Base-by-base conservation (phyloP, 331 rosid genomes). In the Arachis monticola region DNA sequence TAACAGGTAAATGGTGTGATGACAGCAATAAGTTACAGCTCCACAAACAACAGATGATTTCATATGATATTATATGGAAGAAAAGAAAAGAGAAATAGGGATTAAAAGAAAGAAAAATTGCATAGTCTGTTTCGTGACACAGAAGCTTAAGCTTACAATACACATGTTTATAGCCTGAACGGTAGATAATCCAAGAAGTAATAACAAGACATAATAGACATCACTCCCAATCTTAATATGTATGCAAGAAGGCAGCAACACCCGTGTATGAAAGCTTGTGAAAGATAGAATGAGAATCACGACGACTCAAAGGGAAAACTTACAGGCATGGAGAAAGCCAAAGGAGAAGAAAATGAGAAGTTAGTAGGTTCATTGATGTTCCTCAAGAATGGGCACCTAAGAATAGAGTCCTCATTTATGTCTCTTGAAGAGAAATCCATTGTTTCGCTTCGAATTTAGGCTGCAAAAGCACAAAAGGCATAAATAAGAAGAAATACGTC, bases 291-390 rank as follows among this genome's bases (percentile, higher is more conserved):
- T 48, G 58, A 56, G 69, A 64, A 73, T 60, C 60, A 70, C n/a
- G 41, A 59, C 44, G 75, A 30, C 14, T 52, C 48, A 52, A n/a
- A 57, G 9, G 59, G 45, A 78, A 27, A 73, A 77, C 95, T 88
- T 85, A 93, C 99, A 14, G 96, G 96, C 83, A 77, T 62, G 5
- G 97, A 87, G 70, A 92, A 85, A 35, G 89, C 88, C 93, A 94
- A 45, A 62, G 98, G 84, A 5, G 96, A 83, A 83, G 92, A 82
- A 82, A 94, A 92, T 30, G 97, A 90, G 70, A 94, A 92, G 70
- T 82, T 90, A 76, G 97, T 94, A 31, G 99, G 99, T 79, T 94
- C 99, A 70, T 92, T 92, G 81, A 94, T 94, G 93, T 94, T 94
- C 82, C 99, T 87, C 89, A 94, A 77, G 87, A 94, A 94, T 31